A percentile compares a stretch with the other conserved stretches of the same genome.
Conservation (phyloP, 768 basidiomycete genomes). For the Kwoniella sp. region DNA sequence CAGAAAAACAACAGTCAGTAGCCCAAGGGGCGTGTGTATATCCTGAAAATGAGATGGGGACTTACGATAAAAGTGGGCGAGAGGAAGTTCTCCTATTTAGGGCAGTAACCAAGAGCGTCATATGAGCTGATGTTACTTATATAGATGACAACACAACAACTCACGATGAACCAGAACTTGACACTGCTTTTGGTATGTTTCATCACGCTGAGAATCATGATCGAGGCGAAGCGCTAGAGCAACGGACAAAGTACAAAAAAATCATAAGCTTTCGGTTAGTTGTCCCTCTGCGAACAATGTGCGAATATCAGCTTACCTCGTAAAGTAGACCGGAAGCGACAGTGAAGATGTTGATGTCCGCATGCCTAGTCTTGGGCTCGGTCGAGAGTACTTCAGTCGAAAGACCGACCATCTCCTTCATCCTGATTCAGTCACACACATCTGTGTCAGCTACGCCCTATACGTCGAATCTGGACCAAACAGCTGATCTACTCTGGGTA, state of each 20-base stretch:
- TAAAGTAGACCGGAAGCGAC: slow-evolving; percentile 95
- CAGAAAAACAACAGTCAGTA: background rate
- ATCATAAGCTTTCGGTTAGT: background rate
- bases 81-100: slow-evolving; percentile 77
- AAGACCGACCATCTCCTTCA: slow-evolving; percentile 42
- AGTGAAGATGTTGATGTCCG: slow-evolving; percentile 98
- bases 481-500: too few relatives aligned
- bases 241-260: background rate
- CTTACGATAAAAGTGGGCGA: slow-evolving; percentile 91
- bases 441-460: background rate
- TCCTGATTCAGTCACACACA: slow-evolving; percentile 21
- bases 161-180: slow-evolving; percentile 97
- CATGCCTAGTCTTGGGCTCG: slow-evolving; percentile 59
- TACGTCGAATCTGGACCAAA: background rate
- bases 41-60: slow-evolving; percentile 17
- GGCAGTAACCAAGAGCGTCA: too few relatives aligned
- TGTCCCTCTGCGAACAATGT: background rate
- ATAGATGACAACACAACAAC: slow-evolving; percentile 7
- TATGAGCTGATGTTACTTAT: too few relatives aligned
- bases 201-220: slow-evolving; percentile 96
- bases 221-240: slow-evolving; percentile 84
- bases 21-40: background rate
- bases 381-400: slow-evolving; percentile 24
- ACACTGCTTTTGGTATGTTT: slow-evolving; percentile 90
- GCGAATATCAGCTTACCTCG: slow-evolving; percentile 66